These are phyloP conservation scores for sorghum (Sorghum bicolor) DNA, from an alignment of 176 grass and related monocot species.

Conservation along the genomic window DNA sequence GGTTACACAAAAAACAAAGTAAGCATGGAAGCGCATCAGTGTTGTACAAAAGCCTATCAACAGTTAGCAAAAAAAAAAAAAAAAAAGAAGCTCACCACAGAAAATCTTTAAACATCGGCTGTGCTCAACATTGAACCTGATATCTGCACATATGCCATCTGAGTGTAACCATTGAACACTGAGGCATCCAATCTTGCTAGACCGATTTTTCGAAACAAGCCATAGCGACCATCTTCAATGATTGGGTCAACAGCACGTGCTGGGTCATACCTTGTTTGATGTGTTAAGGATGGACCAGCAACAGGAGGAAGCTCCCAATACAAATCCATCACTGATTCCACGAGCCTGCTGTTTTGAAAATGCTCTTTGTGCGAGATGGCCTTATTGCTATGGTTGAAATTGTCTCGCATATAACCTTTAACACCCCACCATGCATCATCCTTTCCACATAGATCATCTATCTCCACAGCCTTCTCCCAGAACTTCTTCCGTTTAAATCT, in stretches of 20 bases:
- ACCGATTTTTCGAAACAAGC: conserved; percentile 62
- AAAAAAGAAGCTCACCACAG: neutral
- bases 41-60: neutral
- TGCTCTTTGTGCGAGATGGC: conserved; percentile 71
- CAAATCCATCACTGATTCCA: conserved; percentile 73
- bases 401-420: conserved; percentile 65
- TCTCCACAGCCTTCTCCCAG: conserved; percentile 82
- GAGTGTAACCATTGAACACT: conserved; percentile 89
- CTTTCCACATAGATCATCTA: conserved; percentile 65
- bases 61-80: conserved; percentile 18
- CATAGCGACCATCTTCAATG: conserved; percentile 74
- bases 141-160: conserved; percentile 87
- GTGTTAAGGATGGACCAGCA: conserved; percentile 81
- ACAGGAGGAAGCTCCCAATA: conserved; percentile 95
- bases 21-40: neutral
- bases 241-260: conserved; percentile 65
- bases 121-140: conserved; percentile 33
- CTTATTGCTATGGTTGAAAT: conserved; percentile 85
- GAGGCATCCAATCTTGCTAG: conserved; percentile 58
- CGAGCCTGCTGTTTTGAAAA: conserved; percentile 73
- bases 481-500: conserved; percentile 60
- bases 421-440: conserved; percentile 90
- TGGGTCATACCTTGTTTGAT: conserved; percentile 92
- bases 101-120: conserved; percentile 22
- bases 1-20: neutral